These are phyloP conservation scores for Xylariaceae sp. DNA, from an alignment of 2,329 filamentous ascomycete genomes.

Conservation along the genomic window DNA sequence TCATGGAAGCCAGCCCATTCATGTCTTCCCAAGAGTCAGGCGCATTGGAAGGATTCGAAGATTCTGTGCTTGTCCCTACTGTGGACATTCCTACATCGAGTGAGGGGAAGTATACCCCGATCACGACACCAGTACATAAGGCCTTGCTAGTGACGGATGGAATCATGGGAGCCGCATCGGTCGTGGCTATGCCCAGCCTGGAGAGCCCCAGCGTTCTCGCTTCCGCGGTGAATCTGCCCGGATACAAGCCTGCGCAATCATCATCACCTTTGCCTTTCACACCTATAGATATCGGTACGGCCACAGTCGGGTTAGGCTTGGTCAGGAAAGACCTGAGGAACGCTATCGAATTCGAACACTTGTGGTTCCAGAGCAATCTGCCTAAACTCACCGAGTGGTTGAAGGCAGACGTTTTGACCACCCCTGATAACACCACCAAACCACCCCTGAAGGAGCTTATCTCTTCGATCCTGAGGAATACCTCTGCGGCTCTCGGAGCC, in stretches of 20 bases:
- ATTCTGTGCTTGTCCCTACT: slow-evolving; percentile 69
- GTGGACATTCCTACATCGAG: slow-evolving; percentile 65
- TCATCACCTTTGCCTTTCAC: slow-evolving; percentile 40
- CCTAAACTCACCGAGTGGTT: slow-evolving; percentile 65
- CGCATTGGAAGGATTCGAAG: slow-evolving; percentile 44
- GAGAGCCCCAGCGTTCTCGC: slow-evolving; percentile 39
- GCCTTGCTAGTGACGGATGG: slow-evolving; percentile 71
- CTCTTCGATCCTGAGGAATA: slow-evolving; percentile 57
- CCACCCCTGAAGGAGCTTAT: slow-evolving; percentile 64
- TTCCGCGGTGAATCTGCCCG: slow-evolving; percentile 55
- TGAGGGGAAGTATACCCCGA: slow-evolving; percentile 59
- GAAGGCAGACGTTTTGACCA: slow-evolving; percentile 38
- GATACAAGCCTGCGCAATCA: slow-evolving; percentile 33
- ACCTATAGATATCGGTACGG: slow-evolving; percentile 60
- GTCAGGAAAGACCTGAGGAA: slow-evolving; percentile 68
- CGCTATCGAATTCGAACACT: slow-evolving; percentile 65
- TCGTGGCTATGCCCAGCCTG: slow-evolving; percentile 39
- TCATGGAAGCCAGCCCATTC: slow-evolving; percentile 49
- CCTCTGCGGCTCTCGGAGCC: slow-evolving; percentile 45
- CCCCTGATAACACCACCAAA: slow-evolving; percentile 49
- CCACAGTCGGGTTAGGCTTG: slow-evolving; percentile 56
- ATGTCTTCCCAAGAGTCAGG: slow-evolving; percentile 37
- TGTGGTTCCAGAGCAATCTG: slow-evolving; percentile 71
- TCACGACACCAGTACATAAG: slow-evolving; percentile 81
- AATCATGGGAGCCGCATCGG: slow-evolving; percentile 59